These are phyloP conservation scores for Nannizziopsis arthrosporioides DNA, from an alignment of 2,329 filamentous ascomycete genomes.

Conservation along the genomic window DNA sequence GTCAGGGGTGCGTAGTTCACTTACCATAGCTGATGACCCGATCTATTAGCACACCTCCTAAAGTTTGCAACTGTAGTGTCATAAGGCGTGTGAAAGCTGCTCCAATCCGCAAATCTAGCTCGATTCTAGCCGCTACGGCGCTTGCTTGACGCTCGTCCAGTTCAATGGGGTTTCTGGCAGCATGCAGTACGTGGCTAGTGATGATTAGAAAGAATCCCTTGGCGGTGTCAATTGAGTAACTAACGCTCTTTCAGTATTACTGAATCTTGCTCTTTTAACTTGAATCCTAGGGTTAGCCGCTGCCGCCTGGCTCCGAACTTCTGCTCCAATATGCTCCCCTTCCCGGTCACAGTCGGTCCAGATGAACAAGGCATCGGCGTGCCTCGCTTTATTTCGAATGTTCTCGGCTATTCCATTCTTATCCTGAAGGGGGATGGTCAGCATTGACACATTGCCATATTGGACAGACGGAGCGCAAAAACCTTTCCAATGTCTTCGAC, in stretches of 20 bases:
- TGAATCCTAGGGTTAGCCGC: constrained; percentile 62
- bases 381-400: constrained; percentile 64
- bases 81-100: constrained; percentile 85
- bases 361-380: constrained; percentile 69
- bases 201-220: constrained; percentile 9
- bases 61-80: constrained; percentile 60
- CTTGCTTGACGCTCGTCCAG: constrained; percentile 78
- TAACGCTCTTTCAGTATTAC: constrained; percentile 85
- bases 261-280: constrained; percentile 80
- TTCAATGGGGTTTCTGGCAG: constrained; percentile 62
- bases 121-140: constrained; percentile 78
- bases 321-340: constrained; percentile 88
- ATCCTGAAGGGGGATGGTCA: constrained; percentile 41
- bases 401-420: constrained; percentile 74
- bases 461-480: constrained; percentile 17
- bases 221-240: constrained; percentile 25
- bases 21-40: constrained; percentile 70
- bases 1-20: constrained; percentile 14
- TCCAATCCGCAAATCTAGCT: constrained; percentile 84
- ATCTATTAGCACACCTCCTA: constrained; percentile 56
- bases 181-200: constrained; percentile 67
- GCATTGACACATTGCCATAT: background rate
- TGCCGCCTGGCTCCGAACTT: constrained; percentile 71
- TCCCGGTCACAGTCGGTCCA: constrained; percentile 99
- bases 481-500: constrained; percentile 56